Base-by-base conservation (phyloP, 768 basidiomycete species). In the Phlebiopsis gigantea region DNA sequence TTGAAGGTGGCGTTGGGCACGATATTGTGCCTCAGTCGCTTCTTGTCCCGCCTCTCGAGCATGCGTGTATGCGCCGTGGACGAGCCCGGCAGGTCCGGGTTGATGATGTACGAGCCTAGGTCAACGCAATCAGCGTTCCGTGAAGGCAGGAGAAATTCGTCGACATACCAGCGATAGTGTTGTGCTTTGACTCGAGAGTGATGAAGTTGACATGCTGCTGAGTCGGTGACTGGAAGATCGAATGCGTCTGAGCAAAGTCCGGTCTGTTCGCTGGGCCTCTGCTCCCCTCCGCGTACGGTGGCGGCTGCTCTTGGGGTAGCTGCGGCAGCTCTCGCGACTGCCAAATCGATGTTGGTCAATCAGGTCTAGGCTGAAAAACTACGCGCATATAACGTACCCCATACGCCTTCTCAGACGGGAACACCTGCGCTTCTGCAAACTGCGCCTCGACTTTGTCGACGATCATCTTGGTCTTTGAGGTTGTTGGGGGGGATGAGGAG, bases 151-250 rank as follows among this genome's bases (percentile, higher is more conserved):
- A 25, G 29, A 19, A 25, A 2, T 5, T 25, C 21, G n/a, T 4
- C 4, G 25, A 52, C 60, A 2, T 31, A 65, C 65, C 67, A 19
- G 62, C 52, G 30, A 68, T 60, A 9, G 65, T 8, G 53, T 62
- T 61, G 44, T 66, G 64, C 25, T 60, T 63, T 0, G 65, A 65
- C 52, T 62, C 63, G 7, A 68, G 51, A 44, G 62, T 62, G 14
- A 68, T 56, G 55, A 60, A 57, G 46, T 68, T 68, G 29, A 66
- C 65, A 17, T 61, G 63, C 53, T 68, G 67, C 22, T 61, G 49
- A 15, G 47, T 57, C n/a, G 56, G 50, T 2, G 67, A 61, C 30
- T 57, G 57, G 47, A 65, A 62, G 10, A 63, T 46, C 4, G 62
- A 62, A 34, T 61, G 42, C 5, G 24, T 5, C 28, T 26, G 29